phyloP scores from a whole-genome alignment of 2,329 filamentous ascomycete genomes.

The Aschersonia sp. region DNA sequence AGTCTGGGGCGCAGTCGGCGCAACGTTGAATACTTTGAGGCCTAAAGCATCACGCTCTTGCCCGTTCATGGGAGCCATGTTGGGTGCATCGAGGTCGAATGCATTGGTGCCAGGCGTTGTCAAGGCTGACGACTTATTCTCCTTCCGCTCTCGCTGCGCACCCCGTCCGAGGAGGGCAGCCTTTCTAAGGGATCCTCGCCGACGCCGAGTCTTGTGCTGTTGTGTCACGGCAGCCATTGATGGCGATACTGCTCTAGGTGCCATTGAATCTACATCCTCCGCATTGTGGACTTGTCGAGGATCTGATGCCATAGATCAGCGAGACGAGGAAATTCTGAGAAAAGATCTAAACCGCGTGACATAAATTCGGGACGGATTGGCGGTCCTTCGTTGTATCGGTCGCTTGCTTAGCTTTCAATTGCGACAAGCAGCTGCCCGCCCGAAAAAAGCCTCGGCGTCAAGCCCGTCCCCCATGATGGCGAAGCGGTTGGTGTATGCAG shows the following conservation, averaged over 20 bases:
- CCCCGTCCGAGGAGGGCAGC: constrained; percentile 70
- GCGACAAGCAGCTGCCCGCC: too few species aligned
- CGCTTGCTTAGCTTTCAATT: too few species aligned
- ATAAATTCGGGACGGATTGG: too few species aligned
- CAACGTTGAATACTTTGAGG: constrained; percentile 31
- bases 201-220: constrained; percentile 43
- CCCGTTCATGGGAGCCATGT: constrained; percentile 9
- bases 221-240: constrained; percentile 13
- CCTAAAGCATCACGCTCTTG: constrained; percentile 23
- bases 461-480: too few species aligned
- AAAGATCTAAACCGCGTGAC: not conserved
- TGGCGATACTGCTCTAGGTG: constrained; percentile 13
- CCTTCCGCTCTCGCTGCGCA: constrained; percentile 44
- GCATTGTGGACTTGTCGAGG: not conserved
- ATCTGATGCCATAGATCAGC: not conserved
- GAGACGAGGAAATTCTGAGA: not conserved
- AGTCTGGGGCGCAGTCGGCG: constrained; percentile 31
- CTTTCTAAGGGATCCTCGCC: constrained; percentile 77
- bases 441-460: too few species aligned
- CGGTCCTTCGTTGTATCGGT: too few species aligned
- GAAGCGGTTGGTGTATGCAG: too few species aligned
- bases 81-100: constrained; percentile 7
- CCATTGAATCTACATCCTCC: not conserved
- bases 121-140: constrained; percentile 30
- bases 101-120: constrained; percentile 20